Evolutionary conservation across 306 rosid genomes (phyloP), one percentile per base, ranked within the genome.

Genomic region (Medicago arabica): DNA sequence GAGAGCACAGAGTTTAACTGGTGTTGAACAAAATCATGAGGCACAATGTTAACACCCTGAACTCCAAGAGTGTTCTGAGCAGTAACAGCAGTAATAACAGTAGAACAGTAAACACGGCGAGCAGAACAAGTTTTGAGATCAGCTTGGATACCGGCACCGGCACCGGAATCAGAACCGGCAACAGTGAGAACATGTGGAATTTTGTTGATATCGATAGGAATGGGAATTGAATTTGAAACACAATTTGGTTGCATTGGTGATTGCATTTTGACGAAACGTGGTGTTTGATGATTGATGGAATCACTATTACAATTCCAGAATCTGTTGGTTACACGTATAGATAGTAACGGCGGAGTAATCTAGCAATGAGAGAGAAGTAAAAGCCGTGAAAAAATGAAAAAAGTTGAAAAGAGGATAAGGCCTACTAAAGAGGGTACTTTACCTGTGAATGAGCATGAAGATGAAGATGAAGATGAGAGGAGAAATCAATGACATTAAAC

Each of bases 61-160:
- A 94, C 97, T 47, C 98, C 97, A 75, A 71, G 81, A 3, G 97
- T 94, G 85, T 94, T 94, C 72, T 94, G 97, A 39, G 98, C 98
- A 58, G 98, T 94, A 43, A 94, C 82, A 80, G 97, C 93, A 69
- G 98, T 92, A 1, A 94, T 85, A 65, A 86, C 97, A 34, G 98
- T 92, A n/a, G 98, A 94, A 81, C 98, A 94, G 75, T 86, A 92
- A 47, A 94, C 96, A 9, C 85, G 80, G n/a, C 85, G 89, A 3
- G 97, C 90, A 17, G 97, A 92, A 64, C 98, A 94, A 25, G 98
- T 83, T 77, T 90, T 94, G 1, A 94, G 87, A 61, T 94, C 98
- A 0, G 98, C 97, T 84, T 94, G 98, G 66, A 94, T 92, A 75
- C 98, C 98, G 38, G 97, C 97, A 31, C 98, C 98, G 10, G 86